phyloP scores from a whole-genome alignment of 1,284 basidiomycete species.

The Pseudozyma hubeiensis region DNA sequence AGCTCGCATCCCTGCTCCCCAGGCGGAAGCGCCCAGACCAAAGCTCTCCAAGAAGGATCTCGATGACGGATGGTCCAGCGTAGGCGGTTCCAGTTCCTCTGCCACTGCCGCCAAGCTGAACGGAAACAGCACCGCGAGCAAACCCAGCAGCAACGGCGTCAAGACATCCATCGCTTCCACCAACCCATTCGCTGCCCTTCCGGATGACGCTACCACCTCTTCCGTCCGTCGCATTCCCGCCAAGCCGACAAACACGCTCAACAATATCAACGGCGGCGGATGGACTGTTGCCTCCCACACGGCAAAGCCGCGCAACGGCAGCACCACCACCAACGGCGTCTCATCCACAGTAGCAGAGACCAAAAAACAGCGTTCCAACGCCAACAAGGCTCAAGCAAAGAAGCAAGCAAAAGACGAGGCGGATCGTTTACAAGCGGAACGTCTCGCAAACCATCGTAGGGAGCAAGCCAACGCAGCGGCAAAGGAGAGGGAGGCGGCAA shows the following conservation, averaged over 20 bases:
- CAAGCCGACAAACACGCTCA: slow-evolving; percentile 6
- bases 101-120: slow-evolving; percentile 11
- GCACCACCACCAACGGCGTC: background rate
- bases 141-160: background rate
- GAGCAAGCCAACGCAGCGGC: slow-evolving; percentile 41
- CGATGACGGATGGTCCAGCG: slow-evolving; percentile 47
- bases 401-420: slow-evolving; percentile 57
- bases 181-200: slow-evolving; percentile 54
- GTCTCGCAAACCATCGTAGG: slow-evolving; percentile 52
- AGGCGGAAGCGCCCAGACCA: slow-evolving; percentile 9
- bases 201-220: slow-evolving; percentile 37
- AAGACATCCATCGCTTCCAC: slow-evolving; percentile 31
- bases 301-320: slow-evolving; percentile 1
- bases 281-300: slow-evolving; percentile 24
- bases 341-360: slow-evolving; percentile 18
- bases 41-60: slow-evolving; percentile 27
- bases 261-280: slow-evolving; percentile 3
- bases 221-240: slow-evolving; percentile 20
- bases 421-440: slow-evolving; percentile 50
- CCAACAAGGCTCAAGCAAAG: slow-evolving; percentile 52
- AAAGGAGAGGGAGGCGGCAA: slow-evolving; percentile 23
- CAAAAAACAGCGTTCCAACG: slow-evolving; percentile 63
- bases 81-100: slow-evolving; percentile 28
- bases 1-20: slow-evolving; percentile 37
- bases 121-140: slow-evolving; percentile 6